Evolutionary conservation across 106 monocot genomes (phyloP).

Genomic region (Dioscorea zingiberensis): DNA sequence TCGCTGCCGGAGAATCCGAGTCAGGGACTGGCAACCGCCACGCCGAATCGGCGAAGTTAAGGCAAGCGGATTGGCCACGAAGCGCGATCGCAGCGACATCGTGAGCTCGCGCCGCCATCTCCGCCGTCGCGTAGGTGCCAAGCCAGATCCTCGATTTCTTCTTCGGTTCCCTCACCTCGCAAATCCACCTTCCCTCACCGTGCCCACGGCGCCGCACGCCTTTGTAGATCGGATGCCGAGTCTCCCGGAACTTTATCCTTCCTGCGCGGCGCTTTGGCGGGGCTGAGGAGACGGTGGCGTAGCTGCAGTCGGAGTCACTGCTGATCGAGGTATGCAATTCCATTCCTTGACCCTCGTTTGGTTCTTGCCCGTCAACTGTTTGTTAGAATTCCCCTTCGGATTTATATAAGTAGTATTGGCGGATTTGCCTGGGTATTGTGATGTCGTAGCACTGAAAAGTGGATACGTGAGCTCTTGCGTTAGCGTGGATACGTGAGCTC

Average conservation of each 20-base stretch:
- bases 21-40: conserved; percentile 16
- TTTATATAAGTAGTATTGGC: too few relatives aligned
- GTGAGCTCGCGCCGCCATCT: background rate
- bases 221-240: conserved; percentile 32
- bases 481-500: too few relatives aligned
- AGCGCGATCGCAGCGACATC: background rate
- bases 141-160: conserved; percentile 20
- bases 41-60: conserved; percentile 37
- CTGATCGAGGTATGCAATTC: too few relatives aligned
- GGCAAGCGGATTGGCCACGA: conserved; percentile 4
- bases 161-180: conserved; percentile 27
- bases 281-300: conserved; percentile 14
- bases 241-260: conserved; percentile 42
- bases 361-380: too few relatives aligned
- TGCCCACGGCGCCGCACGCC: conserved; percentile 26
- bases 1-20: too few relatives aligned
- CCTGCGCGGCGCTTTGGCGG: conserved; percentile 40
- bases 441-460: too few relatives aligned
- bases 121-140: background rate
- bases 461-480: too few relatives aligned
- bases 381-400: too few relatives aligned
- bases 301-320: too few relatives aligned
- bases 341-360: too few relatives aligned
- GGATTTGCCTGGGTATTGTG: too few relatives aligned
- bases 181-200: conserved; percentile 20